Evolutionary conservation across 2,329 filamentous ascomycete species (phyloP).

Genomic region (Colletotrichum lini): DNA sequence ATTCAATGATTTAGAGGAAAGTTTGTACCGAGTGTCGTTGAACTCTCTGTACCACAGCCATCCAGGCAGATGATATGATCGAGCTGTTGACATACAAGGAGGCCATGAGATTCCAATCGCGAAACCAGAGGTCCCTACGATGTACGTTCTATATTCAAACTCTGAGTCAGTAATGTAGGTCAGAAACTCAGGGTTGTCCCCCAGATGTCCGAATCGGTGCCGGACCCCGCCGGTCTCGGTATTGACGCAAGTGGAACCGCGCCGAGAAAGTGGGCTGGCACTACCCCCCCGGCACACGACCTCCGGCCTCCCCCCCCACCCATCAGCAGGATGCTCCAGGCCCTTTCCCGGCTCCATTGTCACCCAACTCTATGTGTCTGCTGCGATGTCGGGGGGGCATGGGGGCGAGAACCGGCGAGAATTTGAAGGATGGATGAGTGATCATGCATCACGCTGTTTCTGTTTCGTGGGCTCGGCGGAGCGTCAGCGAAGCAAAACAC

Average conservation of each 20-base stretch:
- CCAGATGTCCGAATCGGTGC: slow-evolving; percentile 22
- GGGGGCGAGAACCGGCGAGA: not conserved
- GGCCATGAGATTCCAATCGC: slow-evolving; percentile 14
- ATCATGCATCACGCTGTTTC: slow-evolving; percentile 21
- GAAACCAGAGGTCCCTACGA: not conserved
- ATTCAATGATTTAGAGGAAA: not conserved
- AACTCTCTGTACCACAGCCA: not conserved
- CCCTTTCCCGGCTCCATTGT: slow-evolving; percentile 5
- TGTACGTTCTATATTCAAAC: not conserved
- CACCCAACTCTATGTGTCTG: not conserved
- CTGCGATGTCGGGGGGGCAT: slow-evolving; percentile 30
- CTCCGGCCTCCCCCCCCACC: not conserved
- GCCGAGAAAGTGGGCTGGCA: slow-evolving; percentile 37
- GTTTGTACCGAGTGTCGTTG: not conserved
- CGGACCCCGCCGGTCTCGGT: slow-evolving; percentile 27
- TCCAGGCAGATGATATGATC: not conserved
- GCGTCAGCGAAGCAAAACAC: slow-evolving; percentile 8
- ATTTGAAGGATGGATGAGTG: slow-evolving; percentile 1
- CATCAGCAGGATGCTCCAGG: not conserved
- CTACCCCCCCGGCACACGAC: slow-evolving; percentile 16
- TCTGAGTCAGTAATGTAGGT: not conserved
- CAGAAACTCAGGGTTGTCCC: slow-evolving; percentile 14
- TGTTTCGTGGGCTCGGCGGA: slow-evolving; percentile 17
- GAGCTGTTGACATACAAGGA: not conserved
- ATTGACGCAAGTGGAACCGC: slow-evolving; percentile 5